Evolutionary conservation across 306 rosid species (phyloP), one percentile per base, ranked within the genome.

Genomic region (Malus asiatica): DNA sequence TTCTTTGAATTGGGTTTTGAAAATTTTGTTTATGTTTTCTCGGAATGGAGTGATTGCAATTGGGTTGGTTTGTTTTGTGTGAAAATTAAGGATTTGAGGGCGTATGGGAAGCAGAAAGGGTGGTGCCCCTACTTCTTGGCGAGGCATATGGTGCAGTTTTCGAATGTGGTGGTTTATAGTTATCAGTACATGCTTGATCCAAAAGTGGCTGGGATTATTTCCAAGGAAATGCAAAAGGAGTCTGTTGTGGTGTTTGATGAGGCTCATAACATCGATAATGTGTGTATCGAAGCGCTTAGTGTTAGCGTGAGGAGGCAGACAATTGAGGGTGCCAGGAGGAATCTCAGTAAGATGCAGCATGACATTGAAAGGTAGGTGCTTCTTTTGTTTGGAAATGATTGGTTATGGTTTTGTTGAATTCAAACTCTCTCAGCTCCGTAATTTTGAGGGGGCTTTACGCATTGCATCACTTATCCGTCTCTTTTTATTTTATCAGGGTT

Each of bases 301-400:
- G 98, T 92, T 75, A 90, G 98, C 80, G 98, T 92, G 82, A 92
- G 97, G 85, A 92, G 95, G 86, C 97, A 94, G 86, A 94, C 97
- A 45, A 81, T 94, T 79, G 98, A 94, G 73, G 98, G 98, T 35
- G 96, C 98, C 46, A 90, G 92, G 75, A 86, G 97, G 81, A 94
- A 94, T 86, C 92, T 94, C 62, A 80, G 27, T 77, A 90, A 82
- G 87, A 94, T 94, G 96, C 83, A 85, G 58, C 95, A 92, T 81
- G 97, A 92, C 83, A 88, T 92, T 76, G 95, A 90, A 77, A 94
- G 91, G 98, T 92, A 90, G 80, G 85, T 76, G 60, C 72, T 80
- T 45, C 60, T 68, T 78, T 78, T 8, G 9, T 32, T 55, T 8
- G 2, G 48, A 13, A 68, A 19, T 77, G 66, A n/a, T 59, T 46